Evolutionary conservation across 257 asterid genomes (phyloP).

Genomic region (Cynanchum wilfordii): DNA sequence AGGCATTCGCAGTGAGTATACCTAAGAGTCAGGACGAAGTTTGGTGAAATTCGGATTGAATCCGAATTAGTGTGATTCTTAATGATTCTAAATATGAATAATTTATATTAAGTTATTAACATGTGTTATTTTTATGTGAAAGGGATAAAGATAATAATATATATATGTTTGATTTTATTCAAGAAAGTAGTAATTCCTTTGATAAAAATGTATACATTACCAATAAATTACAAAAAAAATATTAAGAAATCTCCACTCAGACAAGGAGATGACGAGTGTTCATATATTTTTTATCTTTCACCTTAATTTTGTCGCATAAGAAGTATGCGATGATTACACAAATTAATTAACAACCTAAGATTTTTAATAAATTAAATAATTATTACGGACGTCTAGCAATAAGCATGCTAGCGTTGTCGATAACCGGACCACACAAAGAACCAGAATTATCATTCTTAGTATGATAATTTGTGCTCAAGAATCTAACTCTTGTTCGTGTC

Average conservation of each 20-base stretch:
- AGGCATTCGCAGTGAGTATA: too few species aligned
- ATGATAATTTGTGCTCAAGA: constrained; percentile 61
- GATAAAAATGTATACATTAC: background rate
- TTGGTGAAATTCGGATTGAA: too few species aligned
- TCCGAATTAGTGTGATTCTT: too few species aligned
- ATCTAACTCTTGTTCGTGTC: constrained; percentile 46
- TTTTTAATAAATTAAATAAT: background rate
- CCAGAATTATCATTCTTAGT: constrained; percentile 68
- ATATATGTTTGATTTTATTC: background rate
- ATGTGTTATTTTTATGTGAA: too few species aligned
- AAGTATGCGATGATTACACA: background rate
- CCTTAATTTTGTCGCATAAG: background rate
- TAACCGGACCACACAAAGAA: constrained; percentile 73
- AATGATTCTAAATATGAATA: too few species aligned
- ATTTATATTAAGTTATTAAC: too few species aligned
- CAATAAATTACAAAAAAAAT: background rate
- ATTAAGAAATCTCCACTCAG: background rate
- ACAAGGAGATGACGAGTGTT: background rate
- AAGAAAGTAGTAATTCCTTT: background rate
- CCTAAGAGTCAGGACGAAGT: too few species aligned
- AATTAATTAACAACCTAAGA: background rate
- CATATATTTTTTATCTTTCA: background rate
- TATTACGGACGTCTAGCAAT: constrained; percentile 36
- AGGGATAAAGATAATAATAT: too few species aligned
- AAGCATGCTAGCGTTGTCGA: constrained; percentile 63